A percentile compares a stretch with the other conserved stretches of the same genome.
Conservation (phyloP, 1,139 yeast genomes). For the Starmera stellimalicola region DNA sequence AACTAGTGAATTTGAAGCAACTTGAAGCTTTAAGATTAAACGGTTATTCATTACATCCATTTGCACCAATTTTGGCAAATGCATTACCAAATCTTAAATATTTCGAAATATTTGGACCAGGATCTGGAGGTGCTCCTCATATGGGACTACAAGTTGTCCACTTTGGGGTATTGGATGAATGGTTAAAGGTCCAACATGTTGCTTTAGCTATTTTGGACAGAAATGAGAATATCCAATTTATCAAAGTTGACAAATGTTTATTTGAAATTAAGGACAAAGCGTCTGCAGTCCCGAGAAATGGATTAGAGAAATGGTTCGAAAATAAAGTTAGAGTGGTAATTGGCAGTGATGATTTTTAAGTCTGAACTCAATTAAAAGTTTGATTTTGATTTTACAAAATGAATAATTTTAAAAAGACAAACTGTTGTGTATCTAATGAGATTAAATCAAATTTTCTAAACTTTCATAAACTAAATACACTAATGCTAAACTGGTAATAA, state of each 20-base stretch:
- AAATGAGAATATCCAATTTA: conserved; percentile 27
- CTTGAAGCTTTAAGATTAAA: conserved; percentile 33
- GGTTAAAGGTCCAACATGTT: conserved; percentile 49
- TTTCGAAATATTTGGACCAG: conserved; percentile 40
- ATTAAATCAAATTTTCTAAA: too few relatives aligned
- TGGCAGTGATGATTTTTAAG: conserved; percentile 2
- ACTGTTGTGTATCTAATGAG: too few relatives aligned
- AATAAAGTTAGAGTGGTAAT: conserved; percentile 12
- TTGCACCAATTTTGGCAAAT: conserved; percentile 21
- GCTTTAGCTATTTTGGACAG: conserved; percentile 29
- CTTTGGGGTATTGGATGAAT: conserved; percentile 47
- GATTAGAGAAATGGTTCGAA: conserved; percentile 17
- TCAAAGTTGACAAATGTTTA: conserved; percentile 34
- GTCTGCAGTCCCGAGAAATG: conserved; percentile 15
- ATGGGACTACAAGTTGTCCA: conserved; percentile 46
- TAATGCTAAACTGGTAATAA: too few relatives aligned
- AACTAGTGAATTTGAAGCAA: conserved; percentile 17
- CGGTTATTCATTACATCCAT: conserved; percentile 25
- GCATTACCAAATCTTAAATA: conserved; percentile 24
- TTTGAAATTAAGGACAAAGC: conserved; percentile 19
- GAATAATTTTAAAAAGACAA: too few relatives aligned
- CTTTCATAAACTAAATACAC: too few relatives aligned
- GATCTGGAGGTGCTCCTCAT: conserved; percentile 47
- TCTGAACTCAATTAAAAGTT: background rate
- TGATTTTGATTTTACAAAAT: too few relatives aligned